These are phyloP conservation scores for Eucalyptus marginata DNA, from an alignment of 345 rosid genomes.

Conservation along the genomic window DNA sequence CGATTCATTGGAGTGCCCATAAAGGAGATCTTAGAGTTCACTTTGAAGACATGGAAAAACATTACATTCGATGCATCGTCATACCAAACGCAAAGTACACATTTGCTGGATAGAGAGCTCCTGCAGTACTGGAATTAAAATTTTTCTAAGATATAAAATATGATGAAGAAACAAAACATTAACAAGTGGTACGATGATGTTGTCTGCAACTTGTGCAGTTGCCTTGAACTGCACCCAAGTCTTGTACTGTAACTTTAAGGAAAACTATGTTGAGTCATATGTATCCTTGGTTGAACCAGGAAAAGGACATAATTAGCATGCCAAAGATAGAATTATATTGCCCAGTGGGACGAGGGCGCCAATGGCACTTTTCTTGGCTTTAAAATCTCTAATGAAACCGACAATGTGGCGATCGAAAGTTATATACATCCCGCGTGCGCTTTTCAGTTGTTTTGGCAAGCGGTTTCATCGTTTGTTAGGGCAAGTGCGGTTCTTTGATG, in stretches of 20 bases:
- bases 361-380: neutral
- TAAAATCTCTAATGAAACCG: neutral
- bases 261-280: neutral
- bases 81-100: neutral
- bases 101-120: neutral
- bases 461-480: neutral
- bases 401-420: neutral
- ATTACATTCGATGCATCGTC: neutral
- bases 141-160: neutral
- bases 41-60: neutral
- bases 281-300: neutral
- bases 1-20: neutral
- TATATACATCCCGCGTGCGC: neutral
- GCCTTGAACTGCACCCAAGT: neutral
- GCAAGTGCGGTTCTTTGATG: neutral
- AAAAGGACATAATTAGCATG: neutral
- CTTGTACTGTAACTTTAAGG: neutral
- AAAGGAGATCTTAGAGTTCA: neutral
- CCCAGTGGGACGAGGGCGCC: neutral
- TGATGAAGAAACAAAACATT: neutral
- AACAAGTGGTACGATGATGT: neutral
- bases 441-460: neutral
- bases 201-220: neutral
- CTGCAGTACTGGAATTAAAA: neutral
- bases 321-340: neutral